Evolutionary conservation across 768 basidiomycete genomes (phyloP).

Genomic region (Thelephora aurantiotincta): DNA sequence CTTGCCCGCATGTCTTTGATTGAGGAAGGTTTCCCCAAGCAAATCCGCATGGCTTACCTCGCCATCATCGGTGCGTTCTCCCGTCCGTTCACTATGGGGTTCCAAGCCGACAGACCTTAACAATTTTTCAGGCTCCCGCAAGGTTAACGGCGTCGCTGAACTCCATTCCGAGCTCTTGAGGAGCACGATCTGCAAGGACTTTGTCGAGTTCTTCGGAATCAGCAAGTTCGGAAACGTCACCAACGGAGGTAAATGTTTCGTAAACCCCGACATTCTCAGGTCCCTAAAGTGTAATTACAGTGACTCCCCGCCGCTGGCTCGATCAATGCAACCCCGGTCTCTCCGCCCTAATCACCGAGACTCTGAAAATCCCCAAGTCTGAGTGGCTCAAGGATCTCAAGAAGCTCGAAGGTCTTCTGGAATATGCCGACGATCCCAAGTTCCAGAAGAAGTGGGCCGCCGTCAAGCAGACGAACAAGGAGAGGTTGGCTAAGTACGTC

Average conservation of each 20-base stretch:
- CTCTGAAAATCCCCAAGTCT: slow-evolving; percentile 58
- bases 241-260: slow-evolving; percentile 61
- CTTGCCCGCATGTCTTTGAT: slow-evolving; percentile 85
- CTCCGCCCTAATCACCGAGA: slow-evolving; percentile 70
- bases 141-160: slow-evolving; percentile 95
- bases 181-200: slow-evolving; percentile 78
- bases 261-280: neutral
- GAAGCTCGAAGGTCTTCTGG: slow-evolving; percentile 57
- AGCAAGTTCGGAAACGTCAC: slow-evolving; percentile 92
- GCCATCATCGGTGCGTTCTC: slow-evolving; percentile 58
- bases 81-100: slow-evolving; percentile 1
- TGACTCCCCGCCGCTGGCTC: slow-evolving; percentile 90
- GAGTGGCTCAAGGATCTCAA: slow-evolving; percentile 79
- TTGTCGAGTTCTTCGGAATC: slow-evolving; percentile 82
- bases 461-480: slow-evolving; percentile 86
- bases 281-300: slow-evolving; percentile 18
- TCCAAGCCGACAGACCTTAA: neutral
- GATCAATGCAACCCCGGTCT: slow-evolving; percentile 90
- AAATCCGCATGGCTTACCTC: slow-evolving; percentile 83
- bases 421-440: slow-evolving; percentile 51
- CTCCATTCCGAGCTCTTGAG: slow-evolving; percentile 83
- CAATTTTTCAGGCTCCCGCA: slow-evolving; percentile 43
- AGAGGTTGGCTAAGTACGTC: slow-evolving; percentile 68
- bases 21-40: slow-evolving; percentile 80
- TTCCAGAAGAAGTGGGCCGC: slow-evolving; percentile 75